These are phyloP conservation scores for Sonneratia alba DNA, from an alignment of 345 rosid genomes.

Conservation along the genomic window DNA sequence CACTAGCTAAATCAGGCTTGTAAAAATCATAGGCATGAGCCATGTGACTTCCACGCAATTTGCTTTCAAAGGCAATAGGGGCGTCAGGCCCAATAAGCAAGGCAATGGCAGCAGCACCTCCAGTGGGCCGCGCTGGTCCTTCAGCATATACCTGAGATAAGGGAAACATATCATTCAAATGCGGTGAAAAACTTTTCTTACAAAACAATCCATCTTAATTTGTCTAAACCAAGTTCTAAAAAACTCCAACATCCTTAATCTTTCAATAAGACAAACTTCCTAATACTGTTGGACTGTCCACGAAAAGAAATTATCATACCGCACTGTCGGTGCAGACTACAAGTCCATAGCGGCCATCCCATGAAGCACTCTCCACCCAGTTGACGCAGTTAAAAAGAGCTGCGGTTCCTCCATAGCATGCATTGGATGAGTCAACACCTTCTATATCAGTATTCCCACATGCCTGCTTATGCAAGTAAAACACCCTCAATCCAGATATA, in stretches of 20 bases:
- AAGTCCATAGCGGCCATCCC: slow-evolving; percentile 99
- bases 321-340: slow-evolving; percentile 98
- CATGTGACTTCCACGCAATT: slow-evolving; percentile 91
- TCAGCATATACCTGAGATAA: slow-evolving; percentile 91
- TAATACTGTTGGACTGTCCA: neutral
- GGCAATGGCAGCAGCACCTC: slow-evolving; percentile 98
- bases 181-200: neutral
- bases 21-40: slow-evolving; percentile 97
- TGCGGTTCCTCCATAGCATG: slow-evolving; percentile 99
- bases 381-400: slow-evolving; percentile 95
- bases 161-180: slow-evolving; percentile 1
- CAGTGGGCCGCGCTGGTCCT: slow-evolving; percentile 99
- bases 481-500: neutral
- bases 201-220: neutral
- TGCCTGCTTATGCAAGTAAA: slow-evolving; percentile 48
- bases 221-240: neutral
- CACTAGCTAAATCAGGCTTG: slow-evolving; percentile 98
- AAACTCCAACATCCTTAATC: neutral
- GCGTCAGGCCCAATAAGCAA: slow-evolving; percentile 92
- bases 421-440: slow-evolving; percentile 97
- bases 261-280: neutral
- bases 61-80: slow-evolving; percentile 90
- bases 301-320: slow-evolving; percentile 36
- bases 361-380: slow-evolving; percentile 97
- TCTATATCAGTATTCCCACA: slow-evolving; percentile 92